Evolutionary conservation across 2,329 filamentous ascomycete species (phyloP).

Genomic region (Botrytis sinoallii): DNA sequence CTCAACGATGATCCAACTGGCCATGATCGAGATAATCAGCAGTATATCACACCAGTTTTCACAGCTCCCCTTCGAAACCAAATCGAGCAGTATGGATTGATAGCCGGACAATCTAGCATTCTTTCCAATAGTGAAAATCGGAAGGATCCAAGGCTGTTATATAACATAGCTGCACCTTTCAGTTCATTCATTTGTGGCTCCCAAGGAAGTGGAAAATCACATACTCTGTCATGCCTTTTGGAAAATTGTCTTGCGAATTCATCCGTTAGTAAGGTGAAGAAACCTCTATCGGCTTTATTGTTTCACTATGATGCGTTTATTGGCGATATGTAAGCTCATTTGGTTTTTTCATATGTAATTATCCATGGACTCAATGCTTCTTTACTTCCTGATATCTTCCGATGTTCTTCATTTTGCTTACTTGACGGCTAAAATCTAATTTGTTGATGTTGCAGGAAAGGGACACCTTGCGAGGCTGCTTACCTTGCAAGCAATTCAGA

Average conservation of each 20-base stretch:
- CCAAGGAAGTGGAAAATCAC: slow-evolving; percentile 60
- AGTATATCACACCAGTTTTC: neutral
- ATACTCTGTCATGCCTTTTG: slow-evolving; percentile 57
- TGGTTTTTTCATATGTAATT: rapidly evolving
- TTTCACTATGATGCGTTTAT: slow-evolving; percentile 50
- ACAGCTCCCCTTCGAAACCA: neutral
- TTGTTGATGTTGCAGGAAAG: slow-evolving; percentile 15
- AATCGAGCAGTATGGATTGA: neutral
- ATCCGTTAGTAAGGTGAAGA: slow-evolving; percentile 43
- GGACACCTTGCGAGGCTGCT: slow-evolving; percentile 51
- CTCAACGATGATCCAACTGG: neutral
- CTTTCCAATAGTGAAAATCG: neutral
- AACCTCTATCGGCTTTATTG: slow-evolving; percentile 51
- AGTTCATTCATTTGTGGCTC: slow-evolving; percentile 62
- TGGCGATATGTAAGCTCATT: neutral
- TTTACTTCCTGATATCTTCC: neutral
- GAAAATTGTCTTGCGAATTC: slow-evolving; percentile 44
- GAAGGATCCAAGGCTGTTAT: slow-evolving; percentile 40
- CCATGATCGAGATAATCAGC: neutral
- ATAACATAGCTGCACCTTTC: slow-evolving; percentile 54
- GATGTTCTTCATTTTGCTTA: neutral
- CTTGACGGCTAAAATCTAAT: neutral
- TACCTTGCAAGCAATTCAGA: slow-evolving; percentile 47
- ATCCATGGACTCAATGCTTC: neutral
- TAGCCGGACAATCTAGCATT: neutral